These are phyloP conservation scores for Sonneratia caseolaris DNA, from an alignment of 345 rosid genomes.

Conservation along the genomic window DNA sequence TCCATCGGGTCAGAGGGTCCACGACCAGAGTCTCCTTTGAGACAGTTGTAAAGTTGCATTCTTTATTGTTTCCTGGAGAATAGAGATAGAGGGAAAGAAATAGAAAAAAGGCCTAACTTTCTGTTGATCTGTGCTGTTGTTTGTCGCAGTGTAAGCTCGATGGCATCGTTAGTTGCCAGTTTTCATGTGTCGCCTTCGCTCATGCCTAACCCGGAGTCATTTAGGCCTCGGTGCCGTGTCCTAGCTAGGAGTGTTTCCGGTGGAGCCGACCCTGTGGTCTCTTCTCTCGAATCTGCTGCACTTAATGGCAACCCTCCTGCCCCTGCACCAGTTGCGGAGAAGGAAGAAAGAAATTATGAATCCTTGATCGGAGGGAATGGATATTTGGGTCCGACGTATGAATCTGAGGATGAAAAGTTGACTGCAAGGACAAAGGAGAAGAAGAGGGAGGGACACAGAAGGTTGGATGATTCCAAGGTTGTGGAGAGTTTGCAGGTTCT, in stretches of 20 bases:
- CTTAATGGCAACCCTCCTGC: conserved; percentile 28
- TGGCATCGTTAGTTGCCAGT: conserved; percentile 20
- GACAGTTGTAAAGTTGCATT: too few species aligned
- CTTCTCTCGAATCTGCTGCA: conserved; percentile 22
- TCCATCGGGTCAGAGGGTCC: too few species aligned
- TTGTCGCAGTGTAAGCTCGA: background rate
- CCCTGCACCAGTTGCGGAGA: conserved; percentile 7
- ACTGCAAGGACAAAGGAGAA: background rate
- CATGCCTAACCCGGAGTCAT: conserved; percentile 12
- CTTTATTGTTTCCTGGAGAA: too few species aligned
- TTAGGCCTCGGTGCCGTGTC: conserved; percentile 24
- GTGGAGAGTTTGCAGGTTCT: conserved; percentile 35
- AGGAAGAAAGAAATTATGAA: conserved; percentile 11
- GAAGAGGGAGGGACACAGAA: background rate
- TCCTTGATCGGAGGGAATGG: conserved; percentile 21
- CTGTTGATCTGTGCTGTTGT: background rate
- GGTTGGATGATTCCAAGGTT: conserved; percentile 8
- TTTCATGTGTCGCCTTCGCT: conserved; percentile 19
- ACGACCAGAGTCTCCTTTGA: too few species aligned
- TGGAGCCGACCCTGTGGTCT: conserved; percentile 23
- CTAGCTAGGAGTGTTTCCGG: conserved; percentile 29
- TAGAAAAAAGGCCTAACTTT: background rate
- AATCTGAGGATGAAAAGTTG: conserved; percentile 17
- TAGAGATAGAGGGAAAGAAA: background rate
- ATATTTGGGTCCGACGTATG: conserved; percentile 10